These are phyloP conservation scores for Coniosporium tulheliwenetii DNA, from an alignment of 2,329 filamentous ascomycete genomes.

Conservation along the genomic window DNA sequence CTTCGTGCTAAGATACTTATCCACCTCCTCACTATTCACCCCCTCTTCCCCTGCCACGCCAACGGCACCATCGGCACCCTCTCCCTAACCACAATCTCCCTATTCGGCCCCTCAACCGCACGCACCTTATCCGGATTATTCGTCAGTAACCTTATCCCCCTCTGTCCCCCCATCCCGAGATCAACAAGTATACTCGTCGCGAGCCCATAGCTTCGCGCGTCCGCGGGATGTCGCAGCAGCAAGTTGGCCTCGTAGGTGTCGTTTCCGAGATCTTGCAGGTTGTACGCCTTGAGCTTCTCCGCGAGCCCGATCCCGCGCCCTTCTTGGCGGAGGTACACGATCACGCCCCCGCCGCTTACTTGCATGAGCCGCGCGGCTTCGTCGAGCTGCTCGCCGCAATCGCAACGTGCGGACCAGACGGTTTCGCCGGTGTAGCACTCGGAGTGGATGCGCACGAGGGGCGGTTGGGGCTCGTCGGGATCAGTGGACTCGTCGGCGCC, in stretches of 20 bases:
- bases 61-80: slow-evolving; percentile 90
- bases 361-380: slow-evolving; percentile 88
- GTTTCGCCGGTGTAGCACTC: slow-evolving; percentile 99
- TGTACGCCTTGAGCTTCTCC: slow-evolving; percentile 96
- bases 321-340: slow-evolving; percentile 91
- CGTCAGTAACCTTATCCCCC: slow-evolving; percentile 68
- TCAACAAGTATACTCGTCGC: slow-evolving; percentile 89
- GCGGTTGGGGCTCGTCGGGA: slow-evolving; percentile 28
- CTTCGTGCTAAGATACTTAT: slow-evolving; percentile 91
- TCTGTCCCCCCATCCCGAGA: slow-evolving; percentile 53
- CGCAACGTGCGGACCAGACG: slow-evolving; percentile 92
- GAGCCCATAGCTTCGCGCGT: slow-evolving; percentile 88
- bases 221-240: slow-evolving; percentile 77
- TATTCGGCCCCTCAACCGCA: slow-evolving; percentile 79
- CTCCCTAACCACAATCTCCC: slow-evolving; percentile 78
- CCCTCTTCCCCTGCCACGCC: slow-evolving; percentile 72
- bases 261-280: slow-evolving; percentile 89
- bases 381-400: slow-evolving; percentile 94
- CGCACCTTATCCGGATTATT: slow-evolving; percentile 97
- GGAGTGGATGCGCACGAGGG: slow-evolving; percentile 87
- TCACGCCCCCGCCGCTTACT: slow-evolving; percentile 59
- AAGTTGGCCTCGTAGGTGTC: slow-evolving; percentile 96
- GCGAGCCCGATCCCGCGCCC: slow-evolving; percentile 87
- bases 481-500: slow-evolving; percentile 4
- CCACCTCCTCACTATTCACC: slow-evolving; percentile 74